Evolutionary conservation across 2,329 filamentous ascomycete species (phyloP).

Genomic region (Xylariaceae sp.): DNA sequence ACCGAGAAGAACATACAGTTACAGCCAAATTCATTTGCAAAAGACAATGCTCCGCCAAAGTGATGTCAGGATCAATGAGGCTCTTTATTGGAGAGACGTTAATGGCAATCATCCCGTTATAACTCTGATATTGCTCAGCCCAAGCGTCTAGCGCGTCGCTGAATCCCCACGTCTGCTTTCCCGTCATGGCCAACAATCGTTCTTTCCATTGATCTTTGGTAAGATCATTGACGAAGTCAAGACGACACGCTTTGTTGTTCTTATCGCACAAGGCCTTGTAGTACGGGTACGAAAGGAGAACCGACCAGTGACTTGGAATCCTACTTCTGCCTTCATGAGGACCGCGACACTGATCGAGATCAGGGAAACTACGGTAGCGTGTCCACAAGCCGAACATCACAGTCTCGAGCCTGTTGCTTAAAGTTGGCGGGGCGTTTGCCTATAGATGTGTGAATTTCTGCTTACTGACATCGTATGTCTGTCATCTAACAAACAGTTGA

Average conservation of each 20-base stretch:
- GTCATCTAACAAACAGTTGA: constrained; percentile 6
- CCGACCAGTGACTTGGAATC: background rate
- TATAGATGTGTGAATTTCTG: background rate
- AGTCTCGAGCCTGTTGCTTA: constrained; percentile 2
- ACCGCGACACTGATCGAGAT: background rate
- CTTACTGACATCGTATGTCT: constrained; percentile 5
- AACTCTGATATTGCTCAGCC: background rate
- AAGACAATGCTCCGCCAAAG: constrained; percentile 6
- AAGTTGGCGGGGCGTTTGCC: background rate
- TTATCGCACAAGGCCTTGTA: background rate
- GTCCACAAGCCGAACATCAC: constrained; percentile 3
- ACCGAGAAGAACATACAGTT: constrained; percentile 1
- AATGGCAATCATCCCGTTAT: background rate
- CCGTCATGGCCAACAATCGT: background rate
- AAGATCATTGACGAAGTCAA: background rate
- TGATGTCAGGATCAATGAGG: background rate
- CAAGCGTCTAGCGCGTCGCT: background rate
- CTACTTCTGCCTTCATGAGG: background rate
- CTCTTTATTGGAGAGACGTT: background rate
- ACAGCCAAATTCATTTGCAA: background rate
- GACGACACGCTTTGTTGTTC: background rate
- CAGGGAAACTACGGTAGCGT: background rate
- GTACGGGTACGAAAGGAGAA: background rate
- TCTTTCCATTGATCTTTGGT: background rate
- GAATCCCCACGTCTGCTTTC: background rate